A percentile compares a stretch with the other conserved stretches of the same genome.
These are phyloP conservation scores for Apophysomyces variabilis DNA, from an alignment of 371 early-diverging fungal genomes.

Conservation along the genomic window DNA sequence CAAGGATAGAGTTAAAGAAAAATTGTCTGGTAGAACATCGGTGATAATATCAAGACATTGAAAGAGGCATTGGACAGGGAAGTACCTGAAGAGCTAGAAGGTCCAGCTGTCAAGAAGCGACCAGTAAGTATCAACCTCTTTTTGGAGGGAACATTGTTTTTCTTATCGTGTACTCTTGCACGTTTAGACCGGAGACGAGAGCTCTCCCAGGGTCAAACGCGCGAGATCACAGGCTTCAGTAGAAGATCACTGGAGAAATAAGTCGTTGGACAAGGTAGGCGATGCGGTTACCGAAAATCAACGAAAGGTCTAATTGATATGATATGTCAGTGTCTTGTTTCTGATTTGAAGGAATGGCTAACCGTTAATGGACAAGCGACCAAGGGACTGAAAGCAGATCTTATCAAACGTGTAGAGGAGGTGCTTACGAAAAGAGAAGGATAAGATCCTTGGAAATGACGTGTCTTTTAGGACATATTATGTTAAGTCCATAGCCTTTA, in stretches of 20 bases:
- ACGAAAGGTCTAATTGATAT: not conserved
- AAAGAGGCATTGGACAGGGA: constrained; percentile 7
- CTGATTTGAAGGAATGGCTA: constrained; percentile 57
- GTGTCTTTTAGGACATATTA: no score
- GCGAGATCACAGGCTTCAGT: constrained; percentile 7
- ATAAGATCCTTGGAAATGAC: not conserved
- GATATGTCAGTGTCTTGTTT: constrained; percentile 43
- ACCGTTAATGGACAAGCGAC: constrained; percentile 38
- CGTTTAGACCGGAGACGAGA: not conserved
- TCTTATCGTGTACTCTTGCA: not conserved
- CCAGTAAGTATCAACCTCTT: not conserved
- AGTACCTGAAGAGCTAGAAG: not conserved
- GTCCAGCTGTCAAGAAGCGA: not conserved
- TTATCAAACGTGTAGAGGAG: constrained; percentile 47
- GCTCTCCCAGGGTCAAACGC: not conserved
- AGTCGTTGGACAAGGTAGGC: constrained; percentile 16
- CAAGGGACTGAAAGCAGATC: constrained; percentile 51
- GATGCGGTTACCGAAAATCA: not conserved
- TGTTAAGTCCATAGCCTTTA: no score
- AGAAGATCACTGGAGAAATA: constrained; percentile 9
- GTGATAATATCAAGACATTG: constrained; percentile 16
- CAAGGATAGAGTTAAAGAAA: not conserved
- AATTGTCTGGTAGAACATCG: constrained; percentile 2
- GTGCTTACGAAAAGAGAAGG: constrained; percentile 12
- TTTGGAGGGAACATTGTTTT: not conserved